A percentile compares a stretch with the other conserved stretches of the same genome.
Conservation (phyloP, 164 flowering plant species). For the Brasenia schreberi region DNA sequence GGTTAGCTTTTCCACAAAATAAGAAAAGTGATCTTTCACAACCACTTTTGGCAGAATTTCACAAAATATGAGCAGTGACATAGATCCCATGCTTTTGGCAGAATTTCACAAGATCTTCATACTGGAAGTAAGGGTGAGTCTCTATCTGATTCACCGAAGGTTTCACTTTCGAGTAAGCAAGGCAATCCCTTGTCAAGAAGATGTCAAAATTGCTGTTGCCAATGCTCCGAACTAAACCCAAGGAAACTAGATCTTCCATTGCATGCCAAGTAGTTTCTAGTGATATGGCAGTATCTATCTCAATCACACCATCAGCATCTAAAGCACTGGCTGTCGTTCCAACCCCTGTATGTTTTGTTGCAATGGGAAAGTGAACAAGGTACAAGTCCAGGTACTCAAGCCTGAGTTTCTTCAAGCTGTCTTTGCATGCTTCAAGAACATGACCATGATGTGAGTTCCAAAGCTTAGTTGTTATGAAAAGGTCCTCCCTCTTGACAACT, state of each 20-base stretch:
- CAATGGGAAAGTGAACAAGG: constrained; percentile 88
- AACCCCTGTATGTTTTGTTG: constrained; percentile 76
- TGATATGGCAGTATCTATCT: constrained; percentile 76
- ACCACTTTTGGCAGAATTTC: too few relatives aligned
- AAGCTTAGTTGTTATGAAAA: constrained; percentile 91
- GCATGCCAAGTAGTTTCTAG: constrained; percentile 95
- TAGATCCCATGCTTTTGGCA: constrained; percentile 90
- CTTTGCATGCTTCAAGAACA: constrained; percentile 83
- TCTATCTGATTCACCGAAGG: constrained; percentile 96
- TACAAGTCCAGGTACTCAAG: constrained; percentile 82
- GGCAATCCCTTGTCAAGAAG: constrained; percentile 84
- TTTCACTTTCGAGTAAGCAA: constrained; percentile 85
- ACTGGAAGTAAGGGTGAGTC: constrained; percentile 90
- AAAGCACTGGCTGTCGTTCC: constrained; percentile 68
- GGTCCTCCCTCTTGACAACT: constrained; percentile 82
- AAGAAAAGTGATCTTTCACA: too few relatives aligned
- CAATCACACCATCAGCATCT: constrained; percentile 76
- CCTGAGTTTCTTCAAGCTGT: constrained; percentile 76
- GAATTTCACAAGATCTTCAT: constrained; percentile 80
- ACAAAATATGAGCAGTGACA: constrained; percentile 85
- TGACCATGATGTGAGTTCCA: constrained; percentile 97
- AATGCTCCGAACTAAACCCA: constrained; percentile 81
- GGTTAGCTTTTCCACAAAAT: too few relatives aligned
- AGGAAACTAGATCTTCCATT: constrained; percentile 87
- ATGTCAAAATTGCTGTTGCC: constrained; percentile 95